Evolutionary conservation across 768 basidiomycete species (phyloP).

Genomic region (Tylopilus intermedius): DNA sequence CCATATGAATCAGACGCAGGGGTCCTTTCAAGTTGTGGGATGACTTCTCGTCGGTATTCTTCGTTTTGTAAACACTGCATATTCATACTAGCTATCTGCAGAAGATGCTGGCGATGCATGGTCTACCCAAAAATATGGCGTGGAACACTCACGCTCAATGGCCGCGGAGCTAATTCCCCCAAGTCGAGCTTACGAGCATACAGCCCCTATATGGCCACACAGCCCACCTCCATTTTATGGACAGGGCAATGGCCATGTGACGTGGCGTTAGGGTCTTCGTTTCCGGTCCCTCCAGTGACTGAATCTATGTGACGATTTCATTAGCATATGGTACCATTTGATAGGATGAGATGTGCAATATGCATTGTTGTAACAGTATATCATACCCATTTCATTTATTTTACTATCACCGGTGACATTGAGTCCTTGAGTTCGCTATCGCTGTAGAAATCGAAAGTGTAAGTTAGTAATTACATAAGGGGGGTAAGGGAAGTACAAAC

Average conservation of each 20-base stretch:
- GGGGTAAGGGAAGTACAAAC: background rate
- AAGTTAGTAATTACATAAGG: background rate
- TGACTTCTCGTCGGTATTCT: conserved; percentile 10
- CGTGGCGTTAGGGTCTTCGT: background rate
- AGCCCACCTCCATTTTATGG: background rate
- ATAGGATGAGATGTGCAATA: background rate
- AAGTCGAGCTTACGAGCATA: conserved; percentile 1
- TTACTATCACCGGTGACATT: background rate
- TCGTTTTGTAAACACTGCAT: background rate
- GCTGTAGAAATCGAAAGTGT: background rate
- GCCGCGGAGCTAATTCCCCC: conserved; percentile 1
- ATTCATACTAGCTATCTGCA: background rate
- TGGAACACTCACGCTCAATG: conserved; percentile 6
- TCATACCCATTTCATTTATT: background rate
- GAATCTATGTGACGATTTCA: background rate
- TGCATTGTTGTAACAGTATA: background rate
- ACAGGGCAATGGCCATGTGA: conserved; percentile 7
- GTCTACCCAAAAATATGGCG: conserved; percentile 3
- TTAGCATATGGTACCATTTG: conserved; percentile 3
- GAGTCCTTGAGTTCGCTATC: too few species aligned
- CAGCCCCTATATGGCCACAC: conserved; percentile 6
- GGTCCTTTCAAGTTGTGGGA: background rate
- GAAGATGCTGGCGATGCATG: conserved; percentile 10
- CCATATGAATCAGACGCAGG: background rate
- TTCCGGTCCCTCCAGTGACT: background rate